These are phyloP conservation scores for Fusarium praegraminearum DNA, from an alignment of 2,329 filamentous ascomycete species.

Conservation along the genomic window DNA sequence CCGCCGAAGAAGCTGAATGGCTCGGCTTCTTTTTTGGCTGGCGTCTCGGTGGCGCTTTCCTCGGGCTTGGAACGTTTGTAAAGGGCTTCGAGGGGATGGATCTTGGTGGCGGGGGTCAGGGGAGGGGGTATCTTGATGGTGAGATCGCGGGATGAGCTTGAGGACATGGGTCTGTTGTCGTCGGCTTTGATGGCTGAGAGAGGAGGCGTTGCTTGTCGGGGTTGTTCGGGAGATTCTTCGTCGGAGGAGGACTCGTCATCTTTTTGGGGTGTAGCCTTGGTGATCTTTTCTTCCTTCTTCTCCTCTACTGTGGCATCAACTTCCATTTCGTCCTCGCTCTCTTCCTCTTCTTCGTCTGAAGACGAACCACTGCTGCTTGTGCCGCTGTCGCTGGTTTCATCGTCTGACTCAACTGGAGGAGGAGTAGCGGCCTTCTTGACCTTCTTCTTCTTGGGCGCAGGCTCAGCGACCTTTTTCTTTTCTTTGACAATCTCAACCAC, in stretches of 20 bases:
- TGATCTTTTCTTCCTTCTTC: conserved; percentile 10
- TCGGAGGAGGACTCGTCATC: conserved; percentile 30
- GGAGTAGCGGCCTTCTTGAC: conserved; percentile 35
- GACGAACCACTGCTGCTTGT: conserved; percentile 53
- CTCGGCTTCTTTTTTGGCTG: conserved; percentile 61
- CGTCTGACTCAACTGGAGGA: conserved; percentile 42
- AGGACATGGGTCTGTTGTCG: conserved; percentile 60
- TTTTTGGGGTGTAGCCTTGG: conserved; percentile 27
- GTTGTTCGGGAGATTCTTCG: conserved; percentile 13
- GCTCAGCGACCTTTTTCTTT: conserved; percentile 50
- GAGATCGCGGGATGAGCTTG: conserved; percentile 62
- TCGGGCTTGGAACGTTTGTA: conserved; percentile 78
- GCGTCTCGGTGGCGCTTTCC: conserved; percentile 51
- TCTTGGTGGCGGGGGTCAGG: conserved; percentile 60
- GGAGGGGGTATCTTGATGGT: conserved; percentile 67
- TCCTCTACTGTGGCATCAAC: conserved; percentile 11
- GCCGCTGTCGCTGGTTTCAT: conserved; percentile 51
- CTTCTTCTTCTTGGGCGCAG: conserved; percentile 45
- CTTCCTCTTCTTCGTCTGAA: conserved; percentile 51
- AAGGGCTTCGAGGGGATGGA: conserved; percentile 91
- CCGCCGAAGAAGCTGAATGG: conserved; percentile 82
- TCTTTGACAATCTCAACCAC: conserved; percentile 73
- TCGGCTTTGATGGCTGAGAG: conserved; percentile 49
- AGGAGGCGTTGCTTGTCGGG: conserved; percentile 42
- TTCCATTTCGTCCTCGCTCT: conserved; percentile 43